Evolutionary conservation across 768 basidiomycete genomes (phyloP).

Genomic region (Mycena latifolia): DNA sequence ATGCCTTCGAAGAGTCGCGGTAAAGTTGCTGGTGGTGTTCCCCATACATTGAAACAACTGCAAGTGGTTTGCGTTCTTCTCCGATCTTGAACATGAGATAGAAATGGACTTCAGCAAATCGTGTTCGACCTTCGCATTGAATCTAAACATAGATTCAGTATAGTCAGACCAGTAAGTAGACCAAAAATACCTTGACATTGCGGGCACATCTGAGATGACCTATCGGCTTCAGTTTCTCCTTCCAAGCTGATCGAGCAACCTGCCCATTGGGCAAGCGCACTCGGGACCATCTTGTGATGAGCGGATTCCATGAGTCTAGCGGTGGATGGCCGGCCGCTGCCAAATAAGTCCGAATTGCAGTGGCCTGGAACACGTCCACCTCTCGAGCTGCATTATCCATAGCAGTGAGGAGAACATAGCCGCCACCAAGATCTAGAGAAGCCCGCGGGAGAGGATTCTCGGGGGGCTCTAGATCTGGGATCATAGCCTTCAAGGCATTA

Average conservation of each 20-base stretch:
- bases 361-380: background rate
- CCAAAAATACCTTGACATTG: slow-evolving; percentile 3
- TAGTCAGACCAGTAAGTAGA: background rate
- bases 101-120: slow-evolving; percentile 2
- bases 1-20: background rate
- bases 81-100: background rate
- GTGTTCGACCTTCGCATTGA: background rate
- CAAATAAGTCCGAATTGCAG: background rate
- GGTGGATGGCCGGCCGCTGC: background rate
- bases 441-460: background rate
- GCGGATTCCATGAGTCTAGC: slow-evolving; percentile 16
- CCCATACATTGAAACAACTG: background rate
- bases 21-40: background rate
- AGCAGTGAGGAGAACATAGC: background rate
- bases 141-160: background rate
- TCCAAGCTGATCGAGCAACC: slow-evolving; percentile 33
- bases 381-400: background rate
- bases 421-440: background rate
- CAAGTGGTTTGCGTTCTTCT: background rate
- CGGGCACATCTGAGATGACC: background rate
- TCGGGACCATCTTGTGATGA: slow-evolving; percentile 33
- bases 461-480: slow-evolving; percentile 31
- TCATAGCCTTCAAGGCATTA: slow-evolving; percentile 28
- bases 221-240: slow-evolving; percentile 19
- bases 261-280: slow-evolving; percentile 38